Conservation (phyloP, 2,329 filamentous ascomycete genomes). For the Ustilaginoidea virens region DNA sequence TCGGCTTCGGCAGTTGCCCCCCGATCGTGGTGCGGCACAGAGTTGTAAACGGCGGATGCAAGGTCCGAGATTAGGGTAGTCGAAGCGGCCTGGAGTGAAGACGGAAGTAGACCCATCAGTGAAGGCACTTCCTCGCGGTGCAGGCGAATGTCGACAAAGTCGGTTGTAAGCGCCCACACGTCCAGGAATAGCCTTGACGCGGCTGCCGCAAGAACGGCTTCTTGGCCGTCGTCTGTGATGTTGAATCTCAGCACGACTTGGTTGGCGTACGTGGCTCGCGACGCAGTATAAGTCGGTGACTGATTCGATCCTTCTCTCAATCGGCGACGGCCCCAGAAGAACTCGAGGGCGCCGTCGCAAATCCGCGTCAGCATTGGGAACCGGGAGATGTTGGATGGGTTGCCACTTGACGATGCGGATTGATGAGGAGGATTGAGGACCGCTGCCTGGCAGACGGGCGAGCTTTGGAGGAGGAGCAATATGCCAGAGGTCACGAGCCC, state of each 20-base stretch:
- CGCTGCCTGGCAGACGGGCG: slow-evolving; percentile 1
- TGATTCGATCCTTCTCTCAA: slow-evolving; percentile 14
- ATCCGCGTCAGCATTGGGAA: slow-evolving; percentile 36
- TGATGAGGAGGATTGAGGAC: neutral
- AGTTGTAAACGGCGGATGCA: slow-evolving; percentile 56
- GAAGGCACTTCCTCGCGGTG: slow-evolving; percentile 63
- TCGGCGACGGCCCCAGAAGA: slow-evolving; percentile 31
- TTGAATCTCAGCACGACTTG: slow-evolving; percentile 88
- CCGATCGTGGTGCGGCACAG: slow-evolving; percentile 12
- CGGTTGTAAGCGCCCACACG: slow-evolving; percentile 70
- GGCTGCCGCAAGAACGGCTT: slow-evolving; percentile 55
- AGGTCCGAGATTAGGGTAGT: slow-evolving; percentile 68
- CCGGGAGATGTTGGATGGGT: slow-evolving; percentile 10
- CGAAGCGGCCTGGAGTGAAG: slow-evolving; percentile 55
- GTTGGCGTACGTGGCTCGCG: slow-evolving; percentile 46
- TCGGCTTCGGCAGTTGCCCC: slow-evolving; percentile 9
- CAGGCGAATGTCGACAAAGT: slow-evolving; percentile 75
- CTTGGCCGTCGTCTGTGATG: slow-evolving; percentile 52
- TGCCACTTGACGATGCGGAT: neutral
- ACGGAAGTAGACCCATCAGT: slow-evolving; percentile 62
- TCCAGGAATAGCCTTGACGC: slow-evolving; percentile 67
- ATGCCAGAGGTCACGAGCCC: no score
- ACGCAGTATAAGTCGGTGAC: slow-evolving; percentile 13
- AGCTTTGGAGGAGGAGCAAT: no score
- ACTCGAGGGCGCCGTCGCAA: slow-evolving; percentile 33